Conservation (phyloP, 192 early-diverging fungal genomes). For the Gorgonomyces haynaldii region DNA sequence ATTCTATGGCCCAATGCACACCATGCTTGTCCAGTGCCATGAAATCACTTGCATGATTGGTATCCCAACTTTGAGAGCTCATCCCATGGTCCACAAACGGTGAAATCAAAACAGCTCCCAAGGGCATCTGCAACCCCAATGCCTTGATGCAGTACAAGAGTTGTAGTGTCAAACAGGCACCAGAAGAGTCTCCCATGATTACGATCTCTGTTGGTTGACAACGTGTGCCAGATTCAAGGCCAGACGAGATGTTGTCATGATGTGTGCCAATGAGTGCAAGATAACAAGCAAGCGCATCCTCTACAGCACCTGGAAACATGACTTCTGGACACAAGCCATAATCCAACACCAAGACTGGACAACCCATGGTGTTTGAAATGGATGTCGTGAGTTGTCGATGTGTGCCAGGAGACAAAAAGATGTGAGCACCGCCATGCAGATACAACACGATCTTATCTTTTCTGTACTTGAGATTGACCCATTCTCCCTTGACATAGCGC, state of each 20-base stretch:
- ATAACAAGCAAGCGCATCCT: conserved; percentile 20
- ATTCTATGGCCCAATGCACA: conserved; percentile 21
- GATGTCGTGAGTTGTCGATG: conserved; percentile 19
- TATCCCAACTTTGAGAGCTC: conserved; percentile 3
- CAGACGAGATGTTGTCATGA: conserved; percentile 1
- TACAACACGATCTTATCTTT: conserved; percentile 16
- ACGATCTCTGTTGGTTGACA: conserved; percentile 6
- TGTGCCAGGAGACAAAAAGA: conserved; percentile 25
- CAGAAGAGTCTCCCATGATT: conserved; percentile 17
- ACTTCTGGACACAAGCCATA: conserved; percentile 22
- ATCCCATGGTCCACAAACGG: conserved; percentile 34
- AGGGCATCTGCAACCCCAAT: conserved; percentile 37
- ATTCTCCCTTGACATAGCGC: conserved; percentile 11
- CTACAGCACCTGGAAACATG: conserved; percentile 18
- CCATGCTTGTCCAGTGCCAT: conserved; percentile 19
- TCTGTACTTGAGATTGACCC: conserved; percentile 6
- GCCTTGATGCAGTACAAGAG: conserved; percentile 36
- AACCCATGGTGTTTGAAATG: conserved; percentile 2
- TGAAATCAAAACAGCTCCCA: conserved; percentile 40
- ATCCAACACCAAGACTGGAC: conserved; percentile 23
- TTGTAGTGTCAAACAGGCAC: conserved; percentile 15
- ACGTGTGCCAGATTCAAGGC: not conserved
- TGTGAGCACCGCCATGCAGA: conserved; percentile 29
- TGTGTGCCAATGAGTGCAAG: too few relatives aligned
- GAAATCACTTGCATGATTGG: conserved; percentile 20